Percentiles rank a stretch among this genome's conserved stretches.
phyloP scores from a whole-genome alignment of 2,329 filamentous ascomycete genomes.

The Pseudocercospora musae region DNA sequence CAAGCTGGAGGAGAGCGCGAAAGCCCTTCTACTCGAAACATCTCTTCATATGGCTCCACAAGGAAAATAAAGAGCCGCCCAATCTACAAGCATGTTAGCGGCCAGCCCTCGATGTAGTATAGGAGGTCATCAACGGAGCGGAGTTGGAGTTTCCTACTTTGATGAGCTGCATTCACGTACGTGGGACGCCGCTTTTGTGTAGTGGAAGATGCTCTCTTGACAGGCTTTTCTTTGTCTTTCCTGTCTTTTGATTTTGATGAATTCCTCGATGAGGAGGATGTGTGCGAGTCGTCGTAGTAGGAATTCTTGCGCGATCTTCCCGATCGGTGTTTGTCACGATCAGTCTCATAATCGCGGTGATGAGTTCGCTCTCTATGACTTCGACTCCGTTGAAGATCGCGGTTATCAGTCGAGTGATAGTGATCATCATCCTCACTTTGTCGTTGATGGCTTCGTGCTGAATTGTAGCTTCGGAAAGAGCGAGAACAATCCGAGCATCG shows the following conservation, averaged over 20 bases:
- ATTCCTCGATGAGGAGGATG: neutral
- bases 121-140: constrained; percentile 1
- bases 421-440: constrained; percentile 4
- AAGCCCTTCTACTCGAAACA: neutral
- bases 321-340: constrained; percentile 1
- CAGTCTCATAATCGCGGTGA: neutral
- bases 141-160: neutral
- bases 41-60: constrained; percentile 18
- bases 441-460: neutral
- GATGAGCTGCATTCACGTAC: constrained; percentile 1
- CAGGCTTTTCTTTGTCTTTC: neutral
- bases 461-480: constrained; percentile 4
- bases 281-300: neutral
- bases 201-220: neutral
- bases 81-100: constrained; percentile 12
- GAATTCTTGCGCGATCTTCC: neutral
- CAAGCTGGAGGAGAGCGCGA: neutral
- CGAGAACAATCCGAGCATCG: constrained; percentile 2
- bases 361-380: neutral
- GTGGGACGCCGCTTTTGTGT: neutral
- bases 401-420: neutral
- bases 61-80: constrained; percentile 18
- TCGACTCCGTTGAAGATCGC: neutral
- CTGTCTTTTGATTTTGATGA: neutral
- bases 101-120: constrained; percentile 1